Base-by-base conservation (phyloP, 2,329 filamentous ascomycete species). In the Scedosporium dehoogii region DNA sequence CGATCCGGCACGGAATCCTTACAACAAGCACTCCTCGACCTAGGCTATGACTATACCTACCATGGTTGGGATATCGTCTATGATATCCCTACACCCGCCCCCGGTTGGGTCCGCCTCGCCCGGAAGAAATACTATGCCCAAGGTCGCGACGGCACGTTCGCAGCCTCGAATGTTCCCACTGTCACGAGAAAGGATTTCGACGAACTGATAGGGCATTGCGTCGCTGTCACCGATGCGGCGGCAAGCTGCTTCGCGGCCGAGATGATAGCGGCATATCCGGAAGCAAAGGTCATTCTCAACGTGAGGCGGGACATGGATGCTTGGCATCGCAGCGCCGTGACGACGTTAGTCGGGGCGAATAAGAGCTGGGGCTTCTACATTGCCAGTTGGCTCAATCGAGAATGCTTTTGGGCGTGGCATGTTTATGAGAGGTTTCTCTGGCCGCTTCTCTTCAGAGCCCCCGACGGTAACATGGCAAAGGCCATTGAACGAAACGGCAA, bases 251-350 rank as follows among this genome's bases (percentile, higher is more conserved):
- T 81, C 53, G 74, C 71, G 3, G 71, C 73, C 16, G 78, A 81
- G 58, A 66, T 81, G 55, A 70, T 81, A 61, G 72, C 73, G 18
- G 69, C 79, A 12, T 81, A 80, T 63, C 79, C 80, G 0, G 72
- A 81, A 29, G 79, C 80, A 53, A 78, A 77, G 64, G 78, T 81
- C 10, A 73, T 82, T 18, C 72, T 77, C 62, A 69, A 71, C 64
- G 76, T 74, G 41, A 68, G 72, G 6, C 67, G 72, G n/a, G 75
- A 79, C 63, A 67, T 72, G 7, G 70, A 75, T 23, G 70, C 69
- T n/a, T 79, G 77, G 78, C 70, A 73, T 66, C 62, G 66, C 46
- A 75, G 73, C 59, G 60, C 69, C 27, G 64, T 64, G 7, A 66
- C 65, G 33, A 72, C 69, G 27, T 62, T 73, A 4, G 66, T 70